Evolutionary conservation across 2,329 filamentous ascomycete species (phyloP).

Genomic region (Talaromyces sp.): DNA sequence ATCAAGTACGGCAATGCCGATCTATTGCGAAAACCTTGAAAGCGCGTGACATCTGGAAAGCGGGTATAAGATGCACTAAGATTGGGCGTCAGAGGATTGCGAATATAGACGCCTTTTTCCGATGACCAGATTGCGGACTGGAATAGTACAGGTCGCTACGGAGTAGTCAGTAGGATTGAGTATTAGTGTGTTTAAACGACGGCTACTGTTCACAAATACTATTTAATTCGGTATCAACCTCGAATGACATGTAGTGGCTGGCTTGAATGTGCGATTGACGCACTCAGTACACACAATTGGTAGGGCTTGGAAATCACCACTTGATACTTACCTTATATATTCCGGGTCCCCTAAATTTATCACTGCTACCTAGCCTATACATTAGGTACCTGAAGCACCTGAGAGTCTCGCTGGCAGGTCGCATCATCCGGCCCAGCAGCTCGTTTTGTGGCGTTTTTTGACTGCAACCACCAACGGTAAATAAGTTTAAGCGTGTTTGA

Average conservation of each 20-base stretch:
- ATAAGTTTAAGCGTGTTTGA: neutral
- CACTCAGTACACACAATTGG: neutral
- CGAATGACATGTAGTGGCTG: neutral
- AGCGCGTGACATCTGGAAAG: neutral
- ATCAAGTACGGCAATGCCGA: neutral
- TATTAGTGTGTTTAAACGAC: neutral
- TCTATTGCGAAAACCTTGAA: neutral
- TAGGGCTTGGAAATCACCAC: neutral
- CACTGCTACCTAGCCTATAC: neutral
- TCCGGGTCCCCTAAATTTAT: neutral
- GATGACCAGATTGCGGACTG: neutral
- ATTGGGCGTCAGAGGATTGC: neutral
- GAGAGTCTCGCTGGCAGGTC: neutral
- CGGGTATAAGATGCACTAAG: neutral
- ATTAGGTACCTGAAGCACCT: neutral
- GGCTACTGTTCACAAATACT: neutral
- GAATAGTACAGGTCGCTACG: neutral
- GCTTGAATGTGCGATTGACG: neutral
- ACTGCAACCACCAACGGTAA: neutral
- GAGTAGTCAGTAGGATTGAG: neutral
- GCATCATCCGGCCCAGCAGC: neutral
- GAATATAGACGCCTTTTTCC: neutral
- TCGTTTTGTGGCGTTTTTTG: constrained; percentile 1
- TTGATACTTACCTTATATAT: neutral
- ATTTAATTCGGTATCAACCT: neutral